phyloP scores from a whole-genome alignment of 2,329 filamentous ascomycete genomes.

The Emmonsiellopsis sp. region DNA sequence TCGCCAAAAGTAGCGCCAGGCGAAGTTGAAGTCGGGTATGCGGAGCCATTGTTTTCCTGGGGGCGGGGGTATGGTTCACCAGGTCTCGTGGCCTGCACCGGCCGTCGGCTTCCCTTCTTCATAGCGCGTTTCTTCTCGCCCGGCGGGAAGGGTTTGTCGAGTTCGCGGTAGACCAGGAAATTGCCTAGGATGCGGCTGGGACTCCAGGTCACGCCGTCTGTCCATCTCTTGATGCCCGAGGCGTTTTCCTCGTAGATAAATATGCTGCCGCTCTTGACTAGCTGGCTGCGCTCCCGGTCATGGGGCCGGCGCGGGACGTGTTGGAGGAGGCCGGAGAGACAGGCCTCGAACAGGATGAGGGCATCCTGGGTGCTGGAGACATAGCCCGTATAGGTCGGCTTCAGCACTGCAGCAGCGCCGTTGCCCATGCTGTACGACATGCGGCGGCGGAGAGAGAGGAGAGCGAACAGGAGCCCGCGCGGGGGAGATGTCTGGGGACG shows the following conservation, averaged over 20 bases:
- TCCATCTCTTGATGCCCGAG: constrained; percentile 90
- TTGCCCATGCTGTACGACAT: constrained; percentile 29
- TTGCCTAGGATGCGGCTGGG: constrained; percentile 78
- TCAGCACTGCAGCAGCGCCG: constrained; percentile 40
- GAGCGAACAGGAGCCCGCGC: constrained; percentile 14
- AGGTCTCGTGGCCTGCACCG: constrained; percentile 33
- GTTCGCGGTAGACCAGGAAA: constrained; percentile 75
- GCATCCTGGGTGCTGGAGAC: constrained; percentile 65
- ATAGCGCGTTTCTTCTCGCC: constrained; percentile 79
- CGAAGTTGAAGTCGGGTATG: constrained; percentile 31
- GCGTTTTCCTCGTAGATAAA: constrained; percentile 90
- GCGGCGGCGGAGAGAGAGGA: constrained; percentile 14
- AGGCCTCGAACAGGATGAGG: constrained; percentile 70
- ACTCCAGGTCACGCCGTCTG: constrained; percentile 83
- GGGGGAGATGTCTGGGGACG: neutral
- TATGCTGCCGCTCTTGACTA: constrained; percentile 76
- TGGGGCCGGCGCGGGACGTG: constrained; percentile 79
- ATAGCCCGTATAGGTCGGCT: constrained; percentile 59
- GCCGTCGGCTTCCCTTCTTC: constrained; percentile 53
- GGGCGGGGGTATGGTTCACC: constrained; percentile 44
- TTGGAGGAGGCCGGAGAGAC: constrained; percentile 57
- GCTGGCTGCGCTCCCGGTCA: constrained; percentile 65
- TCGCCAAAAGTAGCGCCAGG: constrained; percentile 21
- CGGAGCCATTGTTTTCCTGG: constrained; percentile 25
- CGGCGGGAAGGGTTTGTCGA: constrained; percentile 66